Evolutionary conservation across 1,139 yeast species (phyloP).

Genomic region (Kodamaea fungicola): DNA sequence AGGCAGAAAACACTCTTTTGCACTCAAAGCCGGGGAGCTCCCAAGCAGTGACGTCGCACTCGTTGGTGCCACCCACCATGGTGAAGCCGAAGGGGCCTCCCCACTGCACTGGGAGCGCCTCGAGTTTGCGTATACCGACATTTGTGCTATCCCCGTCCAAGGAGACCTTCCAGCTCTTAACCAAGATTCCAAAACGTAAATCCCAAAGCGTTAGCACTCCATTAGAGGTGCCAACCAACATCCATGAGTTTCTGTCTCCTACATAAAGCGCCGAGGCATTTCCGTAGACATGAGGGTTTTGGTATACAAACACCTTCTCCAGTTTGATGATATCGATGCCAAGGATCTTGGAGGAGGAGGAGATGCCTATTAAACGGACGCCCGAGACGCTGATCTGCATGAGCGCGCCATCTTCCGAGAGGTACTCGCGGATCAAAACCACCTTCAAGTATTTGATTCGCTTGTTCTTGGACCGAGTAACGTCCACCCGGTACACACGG

Average conservation of each 20-base stretch:
- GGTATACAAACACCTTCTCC: slow-evolving; percentile 41
- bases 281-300: slow-evolving; percentile 66
- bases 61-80: slow-evolving; percentile 65
- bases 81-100: slow-evolving; percentile 29
- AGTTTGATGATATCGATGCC: slow-evolving; percentile 60
- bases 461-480: slow-evolving; percentile 33
- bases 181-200: slow-evolving; percentile 57
- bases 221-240: slow-evolving; percentile 67
- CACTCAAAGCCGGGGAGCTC: slow-evolving; percentile 68
- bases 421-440: slow-evolving; percentile 40
- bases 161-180: slow-evolving; percentile 55
- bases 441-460: slow-evolving; percentile 36
- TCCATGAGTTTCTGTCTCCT: slow-evolving; percentile 55
- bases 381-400: slow-evolving; percentile 26
- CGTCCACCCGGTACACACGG: slow-evolving; percentile 55
- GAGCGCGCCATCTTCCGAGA: slow-evolving; percentile 34
- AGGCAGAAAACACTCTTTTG: slow-evolving; percentile 47
- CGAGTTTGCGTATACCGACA: slow-evolving; percentile 45
- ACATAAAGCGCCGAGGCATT: slow-evolving; percentile 56
- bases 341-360: slow-evolving; percentile 52
- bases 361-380: slow-evolving; percentile 41
- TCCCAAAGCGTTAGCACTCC: slow-evolving; percentile 86
- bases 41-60: slow-evolving; percentile 68
- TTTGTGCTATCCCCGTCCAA: slow-evolving; percentile 6
- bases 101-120: slow-evolving; percentile 36